A percentile compares a stretch with the other conserved stretches of the same genome.
Conservation (phyloP, 352 stramenopile genomes). For the Globisporangium acanthophoron region DNA sequence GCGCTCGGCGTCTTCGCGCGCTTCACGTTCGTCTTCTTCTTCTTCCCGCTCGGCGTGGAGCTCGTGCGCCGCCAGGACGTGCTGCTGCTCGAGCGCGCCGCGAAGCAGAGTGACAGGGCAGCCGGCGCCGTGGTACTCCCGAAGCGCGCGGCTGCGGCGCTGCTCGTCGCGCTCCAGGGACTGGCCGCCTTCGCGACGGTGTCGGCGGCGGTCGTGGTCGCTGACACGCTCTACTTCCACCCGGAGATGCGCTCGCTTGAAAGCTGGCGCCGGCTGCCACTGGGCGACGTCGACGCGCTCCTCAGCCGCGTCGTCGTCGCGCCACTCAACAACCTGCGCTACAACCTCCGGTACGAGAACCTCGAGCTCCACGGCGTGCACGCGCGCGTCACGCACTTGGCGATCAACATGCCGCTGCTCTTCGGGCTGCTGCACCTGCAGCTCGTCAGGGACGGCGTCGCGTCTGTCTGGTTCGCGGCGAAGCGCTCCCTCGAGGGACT, state of each 20-base stretch:
- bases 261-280: background rate
- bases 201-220: conserved; percentile 22
- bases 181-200: conserved; percentile 38
- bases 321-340: conserved; percentile 86
- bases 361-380: conserved; percentile 90
- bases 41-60: conserved; percentile 63
- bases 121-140: background rate
- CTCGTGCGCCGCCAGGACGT: conserved; percentile 54
- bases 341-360: conserved; percentile 90
- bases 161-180: conserved; percentile 34
- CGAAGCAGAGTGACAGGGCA: conserved; percentile 22
- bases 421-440: conserved; percentile 84
- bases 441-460: conserved; percentile 26
- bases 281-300: background rate
- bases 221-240: conserved; percentile 64
- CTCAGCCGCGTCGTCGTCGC: conserved; percentile 38
- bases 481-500: background rate
- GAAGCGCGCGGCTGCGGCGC: conserved; percentile 18
- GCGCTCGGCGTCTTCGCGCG: conserved; percentile 71
- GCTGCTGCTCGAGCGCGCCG: conserved; percentile 15
- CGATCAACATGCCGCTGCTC: conserved; percentile 92
- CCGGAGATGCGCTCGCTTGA: conserved; percentile 13
- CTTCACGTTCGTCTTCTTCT: conserved; percentile 84
- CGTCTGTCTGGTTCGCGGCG: background rate
- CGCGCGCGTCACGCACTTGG: conserved; percentile 76